Evolutionary conservation across 78 protist genomes (phyloP), one percentile per base, ranked within the genome.

Genomic region (Dictyostelium firmibasis): DNA sequence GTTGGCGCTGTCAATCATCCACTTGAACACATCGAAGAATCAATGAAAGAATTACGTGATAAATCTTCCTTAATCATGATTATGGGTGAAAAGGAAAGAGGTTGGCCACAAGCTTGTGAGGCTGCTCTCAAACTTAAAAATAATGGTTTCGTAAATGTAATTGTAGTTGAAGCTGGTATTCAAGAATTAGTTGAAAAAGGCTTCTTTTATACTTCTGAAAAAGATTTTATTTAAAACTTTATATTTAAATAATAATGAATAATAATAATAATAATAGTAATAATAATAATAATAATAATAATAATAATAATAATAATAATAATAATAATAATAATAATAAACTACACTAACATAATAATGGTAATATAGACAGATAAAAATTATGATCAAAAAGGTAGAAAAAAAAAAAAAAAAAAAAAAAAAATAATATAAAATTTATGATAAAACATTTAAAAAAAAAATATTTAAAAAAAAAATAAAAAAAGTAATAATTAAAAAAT

Each of bases 1-100:
- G 43, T 69, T 7, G 94, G 94, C 35, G n/a, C 88, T n/a, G 87
- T 81, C 62, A 89, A 81, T 35, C 87, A 81, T 33, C 94, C 94
- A 78, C 23, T 75, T n/a, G 77, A 81, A 33, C 41, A 69, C 4
- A 27, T 89, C 43, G 85, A 78, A 33, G 60, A 86, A 25, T 38
- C 92, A 10, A 38, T 38, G 18, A 38, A 78, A 69, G 38, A 29
- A 50, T 36, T 89, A 20, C 75, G 11, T 27, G 88, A 89, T 29
- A 89, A 81, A 84, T 29, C 25, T 14, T 31, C 81, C 1, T 79
- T 89, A 81, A 81, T 81, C 16, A 13, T 89, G 14, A 11, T 78
- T 25, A 20, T 81, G 41, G 87, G 88, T 50, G 82, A 69, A 60
- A 89, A 78, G 62, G 94, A 89, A 47, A 60, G 79, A 47, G 87